Conservation (phyloP, 2,329 filamentous ascomycete species). For the Didymella segeticola region DNA sequence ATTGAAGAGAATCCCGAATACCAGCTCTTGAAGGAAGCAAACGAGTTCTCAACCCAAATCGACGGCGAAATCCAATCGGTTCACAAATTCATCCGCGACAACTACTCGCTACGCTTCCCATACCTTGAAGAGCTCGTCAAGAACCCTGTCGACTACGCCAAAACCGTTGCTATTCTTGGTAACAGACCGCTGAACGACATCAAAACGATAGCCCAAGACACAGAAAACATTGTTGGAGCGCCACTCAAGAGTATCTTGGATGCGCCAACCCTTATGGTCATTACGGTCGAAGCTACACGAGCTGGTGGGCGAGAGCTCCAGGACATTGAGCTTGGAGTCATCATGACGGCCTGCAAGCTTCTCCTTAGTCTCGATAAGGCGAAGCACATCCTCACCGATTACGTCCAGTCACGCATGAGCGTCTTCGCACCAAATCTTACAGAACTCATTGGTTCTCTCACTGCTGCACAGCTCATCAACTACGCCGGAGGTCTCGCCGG, state of each 20-base stretch:
- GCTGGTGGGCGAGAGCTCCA: conserved; percentile 81
- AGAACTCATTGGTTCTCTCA: conserved; percentile 86
- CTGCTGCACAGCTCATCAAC: conserved; percentile 95
- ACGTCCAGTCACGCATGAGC: conserved; percentile 96
- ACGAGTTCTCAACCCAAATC: conserved; percentile 88
- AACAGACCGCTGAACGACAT: conserved; percentile 93
- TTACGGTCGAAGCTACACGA: conserved; percentile 91
- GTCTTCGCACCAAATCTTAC: conserved; percentile 95
- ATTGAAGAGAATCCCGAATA: conserved; percentile 94
- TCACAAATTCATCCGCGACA: conserved; percentile 95
- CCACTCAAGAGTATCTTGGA: conserved; percentile 83
- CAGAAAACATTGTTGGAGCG: conserved; percentile 77
- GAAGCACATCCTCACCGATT: conserved; percentile 86
- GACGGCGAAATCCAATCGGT: conserved; percentile 91
- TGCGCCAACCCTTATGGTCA: conserved; percentile 91
- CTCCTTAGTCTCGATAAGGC: conserved; percentile 85
- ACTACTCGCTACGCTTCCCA: conserved; percentile 92
- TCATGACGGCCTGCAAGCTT: conserved; percentile 84
- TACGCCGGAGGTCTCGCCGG: conserved; percentile 87
- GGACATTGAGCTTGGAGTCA: conserved; percentile 74
- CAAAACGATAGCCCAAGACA: conserved; percentile 76
- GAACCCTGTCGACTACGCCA: conserved; percentile 93
- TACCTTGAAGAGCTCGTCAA: conserved; percentile 90
- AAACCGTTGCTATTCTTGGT: conserved; percentile 89
- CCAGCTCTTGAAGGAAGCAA: conserved; percentile 84